Conservation (phyloP, 768 basidiomycete species). For the Suillus weaverae region DNA sequence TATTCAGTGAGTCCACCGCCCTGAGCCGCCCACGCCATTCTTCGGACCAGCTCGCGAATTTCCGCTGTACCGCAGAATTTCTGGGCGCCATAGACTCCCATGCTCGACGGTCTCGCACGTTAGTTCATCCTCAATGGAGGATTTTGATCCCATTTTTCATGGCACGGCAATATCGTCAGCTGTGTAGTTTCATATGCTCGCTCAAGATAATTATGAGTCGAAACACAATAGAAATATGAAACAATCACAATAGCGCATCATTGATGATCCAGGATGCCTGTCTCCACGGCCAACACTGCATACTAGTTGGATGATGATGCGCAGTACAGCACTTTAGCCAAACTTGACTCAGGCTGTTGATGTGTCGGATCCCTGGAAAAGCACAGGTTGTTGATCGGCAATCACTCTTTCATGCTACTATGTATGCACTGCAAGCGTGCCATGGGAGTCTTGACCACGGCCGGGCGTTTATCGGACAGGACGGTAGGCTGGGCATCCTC, state of each 20-base stretch:
- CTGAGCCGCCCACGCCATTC: neutral
- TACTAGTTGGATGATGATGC: neutral
- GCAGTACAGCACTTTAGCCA: constrained; percentile 5
- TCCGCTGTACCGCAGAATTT: neutral
- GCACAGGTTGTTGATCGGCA: constrained; percentile 5
- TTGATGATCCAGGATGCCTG: neutral
- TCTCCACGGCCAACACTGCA: neutral
- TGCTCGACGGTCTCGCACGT: neutral
- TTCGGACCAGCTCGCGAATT: neutral
- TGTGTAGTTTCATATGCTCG: neutral
- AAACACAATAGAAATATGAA: neutral
- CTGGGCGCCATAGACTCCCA: neutral
- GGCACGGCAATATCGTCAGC: neutral
- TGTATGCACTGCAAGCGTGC: neutral
- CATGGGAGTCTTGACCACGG: neutral
- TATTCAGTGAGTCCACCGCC: neutral
- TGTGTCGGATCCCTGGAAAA: no score
- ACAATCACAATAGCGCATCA: neutral
- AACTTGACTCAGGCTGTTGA: neutral
- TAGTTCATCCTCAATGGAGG: neutral
- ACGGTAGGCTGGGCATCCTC: neutral
- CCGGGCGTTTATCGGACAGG: neutral
- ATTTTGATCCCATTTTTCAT: neutral
- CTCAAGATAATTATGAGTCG: neutral
- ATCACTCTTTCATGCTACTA: neutral